A percentile compares a stretch with the other conserved stretches of the same genome.
These are phyloP conservation scores for Gamsiella multidivaricata DNA, from an alignment of 192 early-diverging fungal genomes.

Conservation along the genomic window DNA sequence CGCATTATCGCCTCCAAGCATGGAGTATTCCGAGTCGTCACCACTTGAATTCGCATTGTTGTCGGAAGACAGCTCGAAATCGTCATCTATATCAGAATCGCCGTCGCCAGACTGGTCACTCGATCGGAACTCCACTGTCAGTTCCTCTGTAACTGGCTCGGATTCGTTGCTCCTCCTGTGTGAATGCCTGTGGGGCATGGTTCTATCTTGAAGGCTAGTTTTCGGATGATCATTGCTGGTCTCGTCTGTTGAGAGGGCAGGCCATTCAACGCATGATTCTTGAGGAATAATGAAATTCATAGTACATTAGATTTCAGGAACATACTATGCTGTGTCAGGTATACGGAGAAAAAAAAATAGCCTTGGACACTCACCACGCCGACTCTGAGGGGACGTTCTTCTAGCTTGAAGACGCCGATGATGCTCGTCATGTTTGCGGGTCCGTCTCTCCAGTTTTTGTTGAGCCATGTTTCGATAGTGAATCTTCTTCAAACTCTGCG, in stretches of 20 bases:
- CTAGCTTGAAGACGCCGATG: not conserved
- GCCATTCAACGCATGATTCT: not conserved
- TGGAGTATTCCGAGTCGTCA: constrained; percentile 16
- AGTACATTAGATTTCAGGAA: too few relatives aligned
- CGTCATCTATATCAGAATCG: not conserved
- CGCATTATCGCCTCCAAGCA: not conserved
- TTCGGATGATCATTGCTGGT: not conserved
- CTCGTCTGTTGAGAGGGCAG: not conserved
- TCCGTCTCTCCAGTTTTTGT: constrained; percentile 15
- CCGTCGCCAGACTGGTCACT: constrained; percentile 16
- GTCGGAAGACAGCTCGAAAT: constrained; percentile 17
- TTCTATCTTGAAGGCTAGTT: constrained; percentile 1
- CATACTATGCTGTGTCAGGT: not conserved
- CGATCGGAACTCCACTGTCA: constrained; percentile 23
- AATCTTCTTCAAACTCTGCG: constrained; percentile 31
- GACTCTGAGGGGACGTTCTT: not conserved
- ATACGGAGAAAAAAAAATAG: not conserved
- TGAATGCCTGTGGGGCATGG: not conserved
- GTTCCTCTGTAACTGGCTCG: constrained; percentile 2
- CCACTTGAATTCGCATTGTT: constrained; percentile 11
- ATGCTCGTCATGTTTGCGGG: constrained; percentile 7
- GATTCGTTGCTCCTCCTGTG: not conserved
- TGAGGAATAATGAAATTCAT: not conserved
- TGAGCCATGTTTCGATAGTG: constrained; percentile 25
- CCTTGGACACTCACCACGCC: constrained; percentile 8